Evolutionary conservation across 805 yeast species (phyloP), one percentile per base, ranked within the genome.

Genomic region (Starmerella bombicola): DNA sequence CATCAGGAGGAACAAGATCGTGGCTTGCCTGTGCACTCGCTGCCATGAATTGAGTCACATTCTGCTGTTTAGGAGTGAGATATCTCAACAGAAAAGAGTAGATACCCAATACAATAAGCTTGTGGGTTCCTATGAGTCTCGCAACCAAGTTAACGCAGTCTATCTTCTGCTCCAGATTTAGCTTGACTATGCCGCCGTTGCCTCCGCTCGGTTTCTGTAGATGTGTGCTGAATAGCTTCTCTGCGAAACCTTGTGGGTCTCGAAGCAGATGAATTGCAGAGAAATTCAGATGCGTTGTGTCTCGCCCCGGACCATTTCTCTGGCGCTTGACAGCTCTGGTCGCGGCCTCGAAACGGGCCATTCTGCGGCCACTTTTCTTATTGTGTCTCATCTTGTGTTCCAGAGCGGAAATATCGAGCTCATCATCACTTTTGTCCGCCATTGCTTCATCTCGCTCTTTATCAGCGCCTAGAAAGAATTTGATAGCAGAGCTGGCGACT

Each of bases 161-260:
- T 48, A 91, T 83, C 55, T 82, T 84, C 59, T 88, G 96, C 46
- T 88, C 96, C 54, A 88, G 66, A 55, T 75, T 78, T 54, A 81
- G 80, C 53, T 73, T 76, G 58, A 78, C 78, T 17, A 76, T 66
- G 45, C 71, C 75, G 31, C 80, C 73, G 36, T 78, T 70, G 10
- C 42, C 45, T 6, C 43, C 43, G 13, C 41, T 33, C 15, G 31
- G 9, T 9, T 40, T 35, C 21, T 45, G 42, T 45, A 88, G 63
- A 55, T 85, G 93, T 33, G 67, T 72, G 22, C 73, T 70, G 55
- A 76, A 91, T 41, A 91, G 65, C 44, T 68, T 72, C 50, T 91
- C 98, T 6, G 97, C 95, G 63, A 91, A 91, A 4, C 95, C 95
- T 60, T 91, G 99, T 8, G 99, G 98, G 58, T 91, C 98, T 59